Percentiles rank a stretch among this genome's conserved stretches.
These are phyloP conservation scores for Aspergillus sp. DNA, from an alignment of 2,329 filamentous ascomycete species.

Conservation along the genomic window DNA sequence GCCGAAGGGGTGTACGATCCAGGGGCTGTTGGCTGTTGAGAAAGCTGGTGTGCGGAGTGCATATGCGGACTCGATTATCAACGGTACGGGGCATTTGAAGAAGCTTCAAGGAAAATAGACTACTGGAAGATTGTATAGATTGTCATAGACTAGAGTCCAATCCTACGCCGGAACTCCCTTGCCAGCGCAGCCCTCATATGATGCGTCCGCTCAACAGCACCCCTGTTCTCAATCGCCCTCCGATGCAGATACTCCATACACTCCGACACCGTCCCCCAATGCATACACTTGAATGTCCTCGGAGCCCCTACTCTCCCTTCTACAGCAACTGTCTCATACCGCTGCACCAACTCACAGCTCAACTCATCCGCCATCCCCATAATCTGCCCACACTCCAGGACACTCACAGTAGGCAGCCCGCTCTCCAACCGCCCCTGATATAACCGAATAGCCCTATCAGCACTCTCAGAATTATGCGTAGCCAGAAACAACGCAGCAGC, in stretches of 20 bases:
- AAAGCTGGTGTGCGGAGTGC: slow-evolving; percentile 56
- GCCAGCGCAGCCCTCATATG: not conserved
- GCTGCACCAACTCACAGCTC: slow-evolving; percentile 52
- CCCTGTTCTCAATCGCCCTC: slow-evolving; percentile 69
- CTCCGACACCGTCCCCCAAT: slow-evolving; percentile 55
- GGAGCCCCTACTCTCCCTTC: slow-evolving; percentile 23
- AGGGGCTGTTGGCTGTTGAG: slow-evolving; percentile 59
- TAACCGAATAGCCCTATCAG: no score
- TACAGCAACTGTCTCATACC: slow-evolving; percentile 22
- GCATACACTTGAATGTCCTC: slow-evolving; percentile 53
- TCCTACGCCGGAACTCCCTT: not conserved
- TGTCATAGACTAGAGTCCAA: not conserved
- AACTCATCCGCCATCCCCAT: slow-evolving; percentile 92
- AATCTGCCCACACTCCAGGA: slow-evolving; percentile 68
- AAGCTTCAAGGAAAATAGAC: slow-evolving; percentile 1
- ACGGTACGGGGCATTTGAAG: slow-evolving; percentile 29
- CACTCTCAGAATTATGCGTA: no score
- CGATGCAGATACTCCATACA: slow-evolving; percentile 57
- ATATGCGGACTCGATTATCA: slow-evolving; percentile 52
- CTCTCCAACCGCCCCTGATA: not conserved
- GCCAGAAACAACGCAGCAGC: no score
- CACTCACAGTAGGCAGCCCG: slow-evolving; percentile 31
- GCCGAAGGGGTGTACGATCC: slow-evolving; percentile 63
- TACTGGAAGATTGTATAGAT: not conserved
- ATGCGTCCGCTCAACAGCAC: slow-evolving; percentile 56